Base-by-base conservation (phyloP, 768 basidiomycete genomes). In the Leccinellum albellum region DNA sequence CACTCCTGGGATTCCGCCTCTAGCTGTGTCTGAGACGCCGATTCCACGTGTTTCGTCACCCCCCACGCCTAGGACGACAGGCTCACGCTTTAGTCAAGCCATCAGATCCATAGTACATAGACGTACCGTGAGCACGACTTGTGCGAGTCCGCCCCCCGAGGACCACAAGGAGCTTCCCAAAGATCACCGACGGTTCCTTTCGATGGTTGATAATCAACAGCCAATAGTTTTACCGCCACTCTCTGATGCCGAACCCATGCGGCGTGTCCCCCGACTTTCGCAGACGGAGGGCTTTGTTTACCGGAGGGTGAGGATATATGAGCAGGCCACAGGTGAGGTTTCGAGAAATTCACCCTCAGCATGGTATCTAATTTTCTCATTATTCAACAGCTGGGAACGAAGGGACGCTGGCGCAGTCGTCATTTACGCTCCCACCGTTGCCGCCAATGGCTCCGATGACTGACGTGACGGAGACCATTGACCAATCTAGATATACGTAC, bases 401-500 rank as follows among this genome's bases (percentile, higher is more conserved):
- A 29, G 57, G 21, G 35, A 29, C 31, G n/a, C 46, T 29, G 21
- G 67, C 73, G 12, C 46, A n/a, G 24, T 28, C 46, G 24, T 66
- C 73, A 55, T 76, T 79, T 64, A 69, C 76, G n/a, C 60, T 74
- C 56, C 75, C 78, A n/a, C 70, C 77, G 0, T 64, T 70, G 23
- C 65, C 71, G 31, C 63, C 70, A 8, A 61, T 74, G 15, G 66
- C 69, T 31, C 64, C 66, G n/a, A 56, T 74, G 49, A 61, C 58
- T 35, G 56, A 63, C 4, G 26, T 55, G n/a, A 32, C 50, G n/a
- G 64, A 67, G 21, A 37, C 54, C 35, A 57, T 62, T 15, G 56
- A 56, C 26, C 56, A 50, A 33, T 63, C 55, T 29, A 63, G 40
- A 42, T 17, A 45, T 15, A 47, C 50, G 4, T 46, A 53, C 31